Evolutionary conservation across 768 basidiomycete genomes (phyloP), one percentile per base, ranked within the genome.

Genomic region (Russula dissimulans): DNA sequence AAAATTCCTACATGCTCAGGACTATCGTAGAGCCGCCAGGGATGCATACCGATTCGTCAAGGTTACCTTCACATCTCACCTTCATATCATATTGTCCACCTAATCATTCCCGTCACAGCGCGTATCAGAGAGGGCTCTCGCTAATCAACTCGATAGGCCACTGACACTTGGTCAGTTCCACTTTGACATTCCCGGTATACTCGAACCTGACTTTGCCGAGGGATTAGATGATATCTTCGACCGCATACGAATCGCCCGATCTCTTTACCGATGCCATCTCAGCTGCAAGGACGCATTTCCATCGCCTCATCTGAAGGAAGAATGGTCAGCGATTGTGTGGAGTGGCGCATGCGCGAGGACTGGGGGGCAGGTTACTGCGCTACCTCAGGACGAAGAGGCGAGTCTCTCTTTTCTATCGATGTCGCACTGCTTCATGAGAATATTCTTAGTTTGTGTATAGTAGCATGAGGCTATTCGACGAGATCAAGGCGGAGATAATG

Each of bases 261-360:
- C 44, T 11, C 50, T 57, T 5, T 53, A 41, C n/a, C 36, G 56
- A 17, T 42, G 44, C 14, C 15, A 43, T 15, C 55, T 61, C 22
- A 36, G 31, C 39, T 57, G 60, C 50, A 57, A 43, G 10, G 32
- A 61, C 10, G 60, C 60, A 14, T 61, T 61, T 43, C 56, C 60
- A 3, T 41, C 55, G 11, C 8, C 29, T 11, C 1, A 36, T 15
- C 32, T 2, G 31, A 52, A 14, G 39, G 22, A 14, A 0, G 22
- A 36, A 2, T 61, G 50, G 56, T 44, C 0, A 9, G 17, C 4
- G 9, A n/a, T 0, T 15, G 50, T 48, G 14, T 61, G 55, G 55
- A 15, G 10, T 10, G 39, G 52, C 3, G 60, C 60, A 14, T 57
- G 56, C 42, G n/a, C 1, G 3, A 47, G 12, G 44, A n/a, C 48